Evolutionary conservation across 192 early-diverging fungal genomes (phyloP).

Genomic region (Coemansia sp.): DNA sequence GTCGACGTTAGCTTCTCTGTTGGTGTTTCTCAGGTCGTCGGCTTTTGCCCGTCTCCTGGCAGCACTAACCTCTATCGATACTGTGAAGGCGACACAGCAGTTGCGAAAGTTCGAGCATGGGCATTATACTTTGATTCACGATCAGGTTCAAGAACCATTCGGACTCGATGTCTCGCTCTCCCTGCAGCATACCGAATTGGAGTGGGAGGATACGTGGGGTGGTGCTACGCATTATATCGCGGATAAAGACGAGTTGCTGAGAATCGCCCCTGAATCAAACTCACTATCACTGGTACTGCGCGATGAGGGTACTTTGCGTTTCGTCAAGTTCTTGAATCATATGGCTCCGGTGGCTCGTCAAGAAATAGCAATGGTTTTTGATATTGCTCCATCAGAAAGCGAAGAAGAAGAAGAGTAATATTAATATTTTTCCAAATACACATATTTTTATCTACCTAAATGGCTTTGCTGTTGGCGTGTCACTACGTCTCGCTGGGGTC

Average conservation of each 20-base stretch:
- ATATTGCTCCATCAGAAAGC: conserved; percentile 5
- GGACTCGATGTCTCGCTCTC: conserved; percentile 60
- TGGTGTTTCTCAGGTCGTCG: conserved; percentile 21
- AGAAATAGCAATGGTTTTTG: conserved; percentile 53
- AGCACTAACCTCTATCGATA: conserved; percentile 18
- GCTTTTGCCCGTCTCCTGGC: conserved; percentile 32
- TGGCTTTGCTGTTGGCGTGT: no score
- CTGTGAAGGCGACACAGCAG: conserved; percentile 20
- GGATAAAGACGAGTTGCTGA: conserved; percentile 56
- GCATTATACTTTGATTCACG: conserved; percentile 65
- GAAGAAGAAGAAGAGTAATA: conserved; percentile 3
- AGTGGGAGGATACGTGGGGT: conserved; percentile 60
- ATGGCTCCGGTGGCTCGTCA: conserved; percentile 38
- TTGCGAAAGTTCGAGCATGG: conserved; percentile 59
- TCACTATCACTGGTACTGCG: conserved; percentile 61
- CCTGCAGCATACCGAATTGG: not conserved
- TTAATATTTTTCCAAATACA: no score
- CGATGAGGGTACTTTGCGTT: conserved; percentile 59
- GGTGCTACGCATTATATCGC: conserved; percentile 65
- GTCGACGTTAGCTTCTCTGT: not conserved
- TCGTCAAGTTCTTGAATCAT: conserved; percentile 62
- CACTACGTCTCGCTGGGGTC: not conserved
- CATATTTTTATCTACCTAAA: no score
- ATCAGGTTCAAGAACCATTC: conserved; percentile 57
- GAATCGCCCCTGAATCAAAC: conserved; percentile 58